Evolutionary conservation across 352 stramenopile species (phyloP), one percentile per base, ranked within the genome.

Genomic region (Globisporangium echinulatum): DNA sequence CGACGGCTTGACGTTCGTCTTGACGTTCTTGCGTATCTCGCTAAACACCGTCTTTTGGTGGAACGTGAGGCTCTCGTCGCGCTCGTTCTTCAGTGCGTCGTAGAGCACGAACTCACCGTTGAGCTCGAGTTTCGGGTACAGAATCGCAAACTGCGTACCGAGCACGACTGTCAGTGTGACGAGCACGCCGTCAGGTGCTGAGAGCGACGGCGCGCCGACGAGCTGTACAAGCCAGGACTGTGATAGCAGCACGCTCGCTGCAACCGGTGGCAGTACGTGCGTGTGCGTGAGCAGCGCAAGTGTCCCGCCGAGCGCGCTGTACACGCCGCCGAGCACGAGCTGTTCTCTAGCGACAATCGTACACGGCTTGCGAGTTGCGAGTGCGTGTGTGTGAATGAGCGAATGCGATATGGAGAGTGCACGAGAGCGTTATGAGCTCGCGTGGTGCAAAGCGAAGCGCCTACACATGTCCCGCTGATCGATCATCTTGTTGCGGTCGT

Each of bases 91-190:
- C 56, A 90, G 68, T 68, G 72, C 70, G 17, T 87, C 69, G 48
- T 77, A 82, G 40, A 90, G 56, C 52, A 66, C 73, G 46, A 79
- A 85, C 59, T 88, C 70, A 7, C 65, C 75, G 37, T 67, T 54
- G 25, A 87, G 69, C 59, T 83, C 62, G 25, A 90, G 68, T 49
- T 77, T 82, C 1, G 80, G 77, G 48, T 71, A 85, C 15, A 90
- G 58, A 65, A 74, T 76, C 37, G 49, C 49, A 19, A 60, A 63
- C 58, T 90, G 77, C 44, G 73, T 57, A 1, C 49, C 59, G 17
- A 85, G 59, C 19, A 89, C 55, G 9, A 66, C 47, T 9, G 58
- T 66, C 14, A 87, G 53, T 14, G 72, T 71, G 50, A 68, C 56
- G 19, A 86, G 50, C 43, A 77, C 42, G 63, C 68, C 62, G 44